Evolutionary conservation across 441 rosid genomes (phyloP).

Genomic region (Adansonia gregorii): DNA sequence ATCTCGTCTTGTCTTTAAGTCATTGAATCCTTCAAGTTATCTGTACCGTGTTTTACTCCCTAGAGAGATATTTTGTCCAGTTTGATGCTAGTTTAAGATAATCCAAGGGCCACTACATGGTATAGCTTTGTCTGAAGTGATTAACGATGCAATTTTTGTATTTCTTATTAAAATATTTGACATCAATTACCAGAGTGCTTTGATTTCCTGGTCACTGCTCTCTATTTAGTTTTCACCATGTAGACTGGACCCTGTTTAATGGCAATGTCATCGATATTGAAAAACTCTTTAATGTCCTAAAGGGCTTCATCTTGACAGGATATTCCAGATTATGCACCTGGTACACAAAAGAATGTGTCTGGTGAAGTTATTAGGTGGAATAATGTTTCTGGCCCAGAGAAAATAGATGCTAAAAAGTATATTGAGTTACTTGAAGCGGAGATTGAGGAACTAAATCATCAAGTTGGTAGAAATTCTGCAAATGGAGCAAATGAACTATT

Average conservation of each 20-base stretch:
- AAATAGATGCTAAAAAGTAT: slow-evolving; percentile 87
- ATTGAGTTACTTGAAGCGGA: slow-evolving; percentile 95
- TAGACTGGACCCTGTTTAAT: slow-evolving; percentile 4
- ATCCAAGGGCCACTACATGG: background rate
- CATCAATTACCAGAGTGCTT: background rate
- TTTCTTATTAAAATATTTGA: slow-evolving; percentile 7
- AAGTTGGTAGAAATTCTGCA: slow-evolving; percentile 68
- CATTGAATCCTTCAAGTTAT: background rate
- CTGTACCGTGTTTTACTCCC: background rate
- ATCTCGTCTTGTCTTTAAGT: background rate
- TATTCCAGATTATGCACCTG: slow-evolving; percentile 79
- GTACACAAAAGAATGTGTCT: slow-evolving; percentile 90
- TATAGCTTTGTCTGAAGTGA: background rate
- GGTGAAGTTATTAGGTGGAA: slow-evolving; percentile 97
- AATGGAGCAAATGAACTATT: slow-evolving; percentile 79
- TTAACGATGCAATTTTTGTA: background rate
- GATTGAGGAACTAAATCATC: slow-evolving; percentile 83
- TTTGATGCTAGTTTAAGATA: slow-evolving; percentile 1
- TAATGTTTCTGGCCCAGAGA: slow-evolving; percentile 84
- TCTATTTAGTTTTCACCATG: slow-evolving; percentile 1
- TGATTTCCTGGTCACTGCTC: background rate
- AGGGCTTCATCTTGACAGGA: slow-evolving; percentile 40
- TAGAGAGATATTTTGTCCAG: background rate
- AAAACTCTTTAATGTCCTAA: background rate
- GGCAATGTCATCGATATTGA: slow-evolving; percentile 9